A percentile compares a stretch with the other conserved stretches of the same genome.
phyloP scores from a whole-genome alignment of 345 rosid species.

The Hibiscus tridactylites region DNA sequence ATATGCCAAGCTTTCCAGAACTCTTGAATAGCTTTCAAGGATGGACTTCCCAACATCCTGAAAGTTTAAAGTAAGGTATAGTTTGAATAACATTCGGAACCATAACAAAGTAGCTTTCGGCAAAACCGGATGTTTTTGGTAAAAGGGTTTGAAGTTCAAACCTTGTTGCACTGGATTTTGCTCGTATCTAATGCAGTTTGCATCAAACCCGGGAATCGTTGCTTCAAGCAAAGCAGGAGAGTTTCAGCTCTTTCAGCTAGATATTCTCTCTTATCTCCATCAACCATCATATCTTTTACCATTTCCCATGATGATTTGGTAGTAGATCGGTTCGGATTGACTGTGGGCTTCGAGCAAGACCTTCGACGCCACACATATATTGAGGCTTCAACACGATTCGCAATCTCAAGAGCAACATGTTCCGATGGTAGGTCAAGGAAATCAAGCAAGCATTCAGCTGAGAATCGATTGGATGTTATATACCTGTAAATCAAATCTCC shows the following conservation, averaged over 20 bases:
- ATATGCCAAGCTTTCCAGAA: conserved; percentile 81
- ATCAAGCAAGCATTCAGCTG: conserved; percentile 78
- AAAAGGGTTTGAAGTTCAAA: conserved; percentile 7
- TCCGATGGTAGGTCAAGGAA: conserved; percentile 88
- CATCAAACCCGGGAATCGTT: conserved; percentile 73
- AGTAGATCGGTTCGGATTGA: conserved; percentile 37
- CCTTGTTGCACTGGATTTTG: conserved; percentile 97
- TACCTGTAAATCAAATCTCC: conserved; percentile 81
- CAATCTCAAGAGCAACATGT: conserved; percentile 71
- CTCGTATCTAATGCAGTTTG: conserved; percentile 80
- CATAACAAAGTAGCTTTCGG: neutral
- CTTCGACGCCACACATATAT: conserved; percentile 77
- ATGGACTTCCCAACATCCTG: conserved; percentile 96
- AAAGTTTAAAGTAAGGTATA: conserved; percentile 3
- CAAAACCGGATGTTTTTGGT: neutral
- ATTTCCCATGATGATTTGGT: conserved; percentile 79
- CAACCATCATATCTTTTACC: conserved; percentile 80
- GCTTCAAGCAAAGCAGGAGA: conserved; percentile 86
- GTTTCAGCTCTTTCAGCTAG: conserved; percentile 84
- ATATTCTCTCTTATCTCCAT: conserved; percentile 72
- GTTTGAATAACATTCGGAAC: neutral
- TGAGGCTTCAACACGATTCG: conserved; percentile 83
- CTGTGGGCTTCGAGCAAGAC: conserved; percentile 41
- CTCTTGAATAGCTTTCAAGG: conserved; percentile 92
- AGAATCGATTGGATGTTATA: conserved; percentile 73